Base-by-base conservation (phyloP, 768 basidiomycete species). In the Kwoniella bestiolae region DNA sequence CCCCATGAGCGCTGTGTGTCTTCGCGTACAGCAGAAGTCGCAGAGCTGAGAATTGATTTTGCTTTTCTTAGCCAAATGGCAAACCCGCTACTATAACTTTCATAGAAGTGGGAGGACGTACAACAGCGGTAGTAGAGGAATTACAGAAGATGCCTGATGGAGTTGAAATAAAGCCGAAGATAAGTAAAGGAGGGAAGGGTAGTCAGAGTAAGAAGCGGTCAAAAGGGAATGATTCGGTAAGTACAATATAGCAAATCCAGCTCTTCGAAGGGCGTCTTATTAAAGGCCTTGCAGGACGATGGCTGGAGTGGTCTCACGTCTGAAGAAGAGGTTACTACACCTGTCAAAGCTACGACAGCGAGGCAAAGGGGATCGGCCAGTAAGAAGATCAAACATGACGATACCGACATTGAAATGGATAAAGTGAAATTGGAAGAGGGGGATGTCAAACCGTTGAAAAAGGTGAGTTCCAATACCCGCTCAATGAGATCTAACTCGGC, bases 71-170 rank as follows among this genome's bases (percentile, higher is more conserved):
- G 90, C 87, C 88, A 0, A 85, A 86, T 59, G 91, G 90, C 5
- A 81, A 84, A 61, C 85, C 84, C n/a, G 91, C 89, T 0, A 90
- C 88, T 7, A 86, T 91, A 61, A 86, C 85, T 71, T 91, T 88
- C 85, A 77, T 89, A 59, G 90, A 87, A 4, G 88, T 92, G 7
- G 89, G 89, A 18, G 90, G 90, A 3, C 84, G 90, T 16, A 91
- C 90, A 7, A 90, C 90, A 3, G 90, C 90, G 14, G 88, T 85
- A 70, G 87, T 91, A 7, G 74, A 76, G 12, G 86, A 91, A 78
- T 81, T 91, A 9, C 90, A 91, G 76, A 77, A 72, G 56, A 70
- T 80, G 74, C 80, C 80, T 0, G 76, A 75, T 29, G 76, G 80
- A 0, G 78, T 80, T 8, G 69, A 74, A 52, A 75, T 79, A 34